These are phyloP conservation scores for Escovopsis sp. DNA, from an alignment of 2,329 filamentous ascomycete genomes.

Conservation along the genomic window DNA sequence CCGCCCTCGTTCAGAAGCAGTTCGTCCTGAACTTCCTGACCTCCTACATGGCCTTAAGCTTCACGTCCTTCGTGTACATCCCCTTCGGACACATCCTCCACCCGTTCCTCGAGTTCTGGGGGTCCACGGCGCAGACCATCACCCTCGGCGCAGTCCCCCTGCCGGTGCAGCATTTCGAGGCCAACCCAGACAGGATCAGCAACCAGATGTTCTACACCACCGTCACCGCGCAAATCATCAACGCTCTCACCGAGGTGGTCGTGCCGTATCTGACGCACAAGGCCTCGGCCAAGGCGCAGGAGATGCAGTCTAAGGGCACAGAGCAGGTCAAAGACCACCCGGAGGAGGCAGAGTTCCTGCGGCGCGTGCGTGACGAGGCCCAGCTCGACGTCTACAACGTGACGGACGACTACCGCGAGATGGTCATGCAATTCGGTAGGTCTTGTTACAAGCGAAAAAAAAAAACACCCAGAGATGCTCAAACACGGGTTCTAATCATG, in stretches of 20 bases:
- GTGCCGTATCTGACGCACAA: slow-evolving; percentile 75
- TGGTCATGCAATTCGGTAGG: slow-evolving; percentile 66
- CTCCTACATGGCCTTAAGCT: slow-evolving; percentile 80
- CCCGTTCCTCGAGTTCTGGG: slow-evolving; percentile 75
- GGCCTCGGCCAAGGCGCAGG: slow-evolving; percentile 63
- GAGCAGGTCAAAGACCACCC: slow-evolving; percentile 46
- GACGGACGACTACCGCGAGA: slow-evolving; percentile 79
- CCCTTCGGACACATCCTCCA: slow-evolving; percentile 76
- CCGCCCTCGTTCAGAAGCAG: slow-evolving; percentile 78
- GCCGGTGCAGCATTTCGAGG: slow-evolving; percentile 51
- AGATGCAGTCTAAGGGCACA: slow-evolving; percentile 48
- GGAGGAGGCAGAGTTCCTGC: slow-evolving; percentile 68
- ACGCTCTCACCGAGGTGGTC: slow-evolving; percentile 69
- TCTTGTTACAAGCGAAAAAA: neutral
- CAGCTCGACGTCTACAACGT: slow-evolving; percentile 79
- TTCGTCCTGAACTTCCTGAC: slow-evolving; percentile 96
- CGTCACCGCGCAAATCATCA: slow-evolving; percentile 84
- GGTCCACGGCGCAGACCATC: slow-evolving; percentile 57
- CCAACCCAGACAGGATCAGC: slow-evolving; percentile 70
- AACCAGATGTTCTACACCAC: slow-evolving; percentile 95
- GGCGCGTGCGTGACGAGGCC: slow-evolving; percentile 69
- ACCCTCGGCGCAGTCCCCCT: slow-evolving; percentile 62
- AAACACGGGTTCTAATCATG: slow-evolving; percentile 2
- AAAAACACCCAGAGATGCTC: neutral
- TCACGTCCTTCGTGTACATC: slow-evolving; percentile 89